Percentiles rank a stretch among this genome's conserved stretches.
phyloP scores from a whole-genome alignment of 345 rosid genomes.

The Turnera subulata region DNA sequence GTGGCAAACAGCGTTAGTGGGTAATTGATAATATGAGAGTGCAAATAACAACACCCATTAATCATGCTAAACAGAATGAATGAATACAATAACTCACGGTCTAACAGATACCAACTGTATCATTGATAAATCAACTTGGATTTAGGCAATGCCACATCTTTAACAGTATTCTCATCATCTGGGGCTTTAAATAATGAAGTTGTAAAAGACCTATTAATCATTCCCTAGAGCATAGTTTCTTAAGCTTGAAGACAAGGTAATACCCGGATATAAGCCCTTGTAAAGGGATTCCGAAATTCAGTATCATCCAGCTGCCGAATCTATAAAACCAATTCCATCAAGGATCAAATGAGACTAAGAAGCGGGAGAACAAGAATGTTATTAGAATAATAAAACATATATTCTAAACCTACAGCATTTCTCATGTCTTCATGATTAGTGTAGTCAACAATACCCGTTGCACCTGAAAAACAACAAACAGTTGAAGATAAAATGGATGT shows the following conservation, averaged over 20 bases:
- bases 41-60: too few species aligned
- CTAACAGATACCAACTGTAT: neutral
- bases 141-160: neutral
- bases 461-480: constrained; percentile 6
- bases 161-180: too few species aligned
- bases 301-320: constrained; percentile 8
- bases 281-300: constrained; percentile 5
- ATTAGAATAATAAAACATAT: neutral
- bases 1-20: too few species aligned
- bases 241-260: neutral
- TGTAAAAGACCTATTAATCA: neutral
- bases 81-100: neutral
- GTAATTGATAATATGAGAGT: too few species aligned
- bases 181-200: neutral
- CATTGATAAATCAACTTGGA: neutral
- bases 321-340: neutral
- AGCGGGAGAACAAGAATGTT: neutral
- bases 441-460: constrained; percentile 10
- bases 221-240: neutral
- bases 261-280: constrained; percentile 9
- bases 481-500: neutral
- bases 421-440: constrained; percentile 16
- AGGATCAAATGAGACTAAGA: neutral
- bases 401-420: constrained; percentile 8
- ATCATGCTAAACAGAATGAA: neutral